Evolutionary conservation across 345 rosid genomes (phyloP), one percentile per base, ranked within the genome.

Genomic region (Stellera chamaejasme): DNA sequence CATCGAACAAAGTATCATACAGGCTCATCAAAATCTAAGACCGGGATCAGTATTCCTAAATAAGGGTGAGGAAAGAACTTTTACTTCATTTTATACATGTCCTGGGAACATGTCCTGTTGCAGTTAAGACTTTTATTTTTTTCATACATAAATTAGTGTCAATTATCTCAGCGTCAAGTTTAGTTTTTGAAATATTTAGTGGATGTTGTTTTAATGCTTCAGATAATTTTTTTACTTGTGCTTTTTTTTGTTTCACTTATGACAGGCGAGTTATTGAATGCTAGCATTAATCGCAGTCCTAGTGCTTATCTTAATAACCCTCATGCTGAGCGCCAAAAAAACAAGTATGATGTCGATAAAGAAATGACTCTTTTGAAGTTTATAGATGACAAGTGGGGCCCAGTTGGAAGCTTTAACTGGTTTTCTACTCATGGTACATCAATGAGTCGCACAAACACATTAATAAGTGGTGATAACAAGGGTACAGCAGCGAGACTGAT

Each of bases 371-470:
- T 93, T 60, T 61, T 93, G 66, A 93, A 93, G 81, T 93, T 93
- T 82, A 88, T 87, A 10, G 99, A 90, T 65, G 77, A 79, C 50
- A 76, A 82, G 65, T 84, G 92, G 95, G 97, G 99, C 48, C 83
- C 99, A 16, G 80, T 90, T 15, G 97, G 99, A 55, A 87, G 96
- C 79, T 90, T 93, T 76, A 93, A 87, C 66, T 90, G 96, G 97
- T 93, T 93, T 77, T 90, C 99, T 52, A 93, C 97, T 60, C 99
- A 93, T 60, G 99, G 97, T 65, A 90, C 99, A 50, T 93, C 97
- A 67, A 93, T 93, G 99, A 84, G 96, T 60, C 97, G 97, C 58
- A 67, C 92, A 60, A 93, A 93, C 82, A 81, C 96, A 23, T 76
- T 90, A 75, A 80, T 90, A 64, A 93, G 99, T 68, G 99, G 99